Base-by-base conservation (phyloP, 2,329 filamentous ascomycete species). In the Colletotrichum orbiculare region DNA sequence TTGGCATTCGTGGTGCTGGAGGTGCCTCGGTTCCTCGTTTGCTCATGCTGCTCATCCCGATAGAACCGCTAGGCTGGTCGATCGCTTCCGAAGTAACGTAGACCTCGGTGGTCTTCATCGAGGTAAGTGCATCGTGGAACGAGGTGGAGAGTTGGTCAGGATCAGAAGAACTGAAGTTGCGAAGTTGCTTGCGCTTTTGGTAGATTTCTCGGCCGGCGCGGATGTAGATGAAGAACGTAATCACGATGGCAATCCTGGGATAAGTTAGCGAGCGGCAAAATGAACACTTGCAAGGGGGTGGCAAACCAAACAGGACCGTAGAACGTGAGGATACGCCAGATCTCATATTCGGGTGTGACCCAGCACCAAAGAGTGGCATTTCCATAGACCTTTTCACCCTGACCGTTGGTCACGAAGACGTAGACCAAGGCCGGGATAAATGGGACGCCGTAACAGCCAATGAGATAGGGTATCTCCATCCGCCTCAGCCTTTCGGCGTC, bases 351-450 rank as follows among this genome's bases (percentile, higher is more conserved):
- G 2, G 79, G 73, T 2, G 83, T 79, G 15, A 96, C 83, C 92
- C 92, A 96, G 74, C 93, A 96, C 93, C 92, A 96, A 25, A 96
- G 77, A 1, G 85, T 87, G 35, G 92, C 92, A 69, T 91, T 84
- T 1, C 92, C 92, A 73, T 94, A 94, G 56, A 95, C 84, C 3
- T 82, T 84, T 15, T 71, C 60, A 6, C 87, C 86, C 33, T 81
- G 77, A 0, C 73, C 70, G 50, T 83, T 83, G 62, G 81, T 80
- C 58, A 94, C 78, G 61, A 92, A 91, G 58, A 94, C 80, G 71
- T 88, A 94, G 7, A 82, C 75, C 9, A 95, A 75, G 0, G 91
- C 88, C 2, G 91, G 87, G 9, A 93, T 74, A 15, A 92, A 87
- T 0, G 92, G 91, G 3, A 93, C 67, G 0, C 92, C 92, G 67